Conservation (phyloP, 2,329 filamentous ascomycete species). For the Arthroderma sp. region DNA sequence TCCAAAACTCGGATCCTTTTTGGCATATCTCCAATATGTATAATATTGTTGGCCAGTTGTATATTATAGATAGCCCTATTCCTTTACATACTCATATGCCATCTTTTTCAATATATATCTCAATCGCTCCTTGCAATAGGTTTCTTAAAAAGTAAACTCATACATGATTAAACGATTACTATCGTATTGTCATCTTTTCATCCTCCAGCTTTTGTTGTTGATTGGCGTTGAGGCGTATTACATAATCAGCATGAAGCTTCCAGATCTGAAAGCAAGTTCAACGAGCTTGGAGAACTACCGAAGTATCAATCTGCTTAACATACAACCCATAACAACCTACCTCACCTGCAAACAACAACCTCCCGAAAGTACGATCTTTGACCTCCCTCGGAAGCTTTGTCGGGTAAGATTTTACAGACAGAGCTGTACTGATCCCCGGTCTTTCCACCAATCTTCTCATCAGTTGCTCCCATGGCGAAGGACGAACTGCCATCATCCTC, state of each 20-base stretch:
- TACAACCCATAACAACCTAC: neutral
- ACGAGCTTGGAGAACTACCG: neutral
- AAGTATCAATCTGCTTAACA: neutral
- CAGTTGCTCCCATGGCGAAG: constrained; percentile 59
- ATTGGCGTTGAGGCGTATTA: neutral
- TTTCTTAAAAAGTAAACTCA: neutral
- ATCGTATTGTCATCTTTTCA: too few relatives aligned
- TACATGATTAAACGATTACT: too few relatives aligned
- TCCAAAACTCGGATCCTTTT: neutral
- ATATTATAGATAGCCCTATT: neutral
- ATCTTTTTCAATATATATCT: neutral
- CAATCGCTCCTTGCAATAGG: neutral
- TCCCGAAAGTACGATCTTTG: neutral
- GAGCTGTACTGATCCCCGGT: neutral
- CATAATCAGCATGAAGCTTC: neutral
- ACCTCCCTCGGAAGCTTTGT: neutral
- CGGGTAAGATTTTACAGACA: neutral
- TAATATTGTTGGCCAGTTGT: neutral
- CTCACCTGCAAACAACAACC: neutral
- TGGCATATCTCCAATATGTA: neutral
- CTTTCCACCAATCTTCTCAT: neutral
- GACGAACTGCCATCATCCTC: constrained; percentile 70
- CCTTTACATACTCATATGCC: neutral
- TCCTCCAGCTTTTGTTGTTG: neutral
- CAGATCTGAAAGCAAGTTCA: neutral